A percentile compares a stretch with the other conserved stretches of the same genome.
Evolutionary conservation across 2,329 filamentous ascomycete species (phyloP).

Genomic region (Aureobasidium zeae): DNA sequence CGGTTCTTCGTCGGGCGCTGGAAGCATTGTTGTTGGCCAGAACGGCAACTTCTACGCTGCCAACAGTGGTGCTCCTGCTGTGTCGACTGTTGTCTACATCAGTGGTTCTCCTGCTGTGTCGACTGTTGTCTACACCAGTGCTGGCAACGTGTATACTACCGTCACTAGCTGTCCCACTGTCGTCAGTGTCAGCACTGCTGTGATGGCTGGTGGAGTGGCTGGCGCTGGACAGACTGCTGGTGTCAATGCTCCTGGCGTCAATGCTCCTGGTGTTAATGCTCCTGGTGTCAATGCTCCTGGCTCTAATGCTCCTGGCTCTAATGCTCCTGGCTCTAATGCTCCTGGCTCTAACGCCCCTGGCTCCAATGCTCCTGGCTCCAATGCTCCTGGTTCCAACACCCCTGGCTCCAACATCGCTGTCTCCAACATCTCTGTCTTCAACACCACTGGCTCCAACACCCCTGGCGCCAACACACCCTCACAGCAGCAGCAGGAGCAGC

Average conservation of each 20-base stretch:
- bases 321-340: neutral
- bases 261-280: neutral
- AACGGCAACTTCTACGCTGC: too few relatives aligned
- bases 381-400: too few relatives aligned
- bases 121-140: conserved; percentile 1
- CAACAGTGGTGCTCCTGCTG: neutral
- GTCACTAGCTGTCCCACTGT: conserved; percentile 11
- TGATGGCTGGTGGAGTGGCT: neutral
- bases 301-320: neutral
- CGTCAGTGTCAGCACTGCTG: neutral
- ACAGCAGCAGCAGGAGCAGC: too few relatives aligned
- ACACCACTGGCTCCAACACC: too few relatives aligned
- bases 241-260: neutral
- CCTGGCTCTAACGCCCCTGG: too few relatives aligned
- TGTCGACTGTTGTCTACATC: neutral
- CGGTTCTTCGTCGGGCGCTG: neutral
- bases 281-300: neutral
- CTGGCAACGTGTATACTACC: neutral
- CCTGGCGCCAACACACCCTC: too few relatives aligned
- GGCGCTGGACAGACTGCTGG: neutral
- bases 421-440: too few relatives aligned
- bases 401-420: too few relatives aligned
- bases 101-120: neutral
- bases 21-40: neutral
- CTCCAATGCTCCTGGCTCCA: too few relatives aligned